Conservation (phyloP, 225 moss, liverwort and hornwort genomes). For the Rhytidiadelphus loreus region DNA sequence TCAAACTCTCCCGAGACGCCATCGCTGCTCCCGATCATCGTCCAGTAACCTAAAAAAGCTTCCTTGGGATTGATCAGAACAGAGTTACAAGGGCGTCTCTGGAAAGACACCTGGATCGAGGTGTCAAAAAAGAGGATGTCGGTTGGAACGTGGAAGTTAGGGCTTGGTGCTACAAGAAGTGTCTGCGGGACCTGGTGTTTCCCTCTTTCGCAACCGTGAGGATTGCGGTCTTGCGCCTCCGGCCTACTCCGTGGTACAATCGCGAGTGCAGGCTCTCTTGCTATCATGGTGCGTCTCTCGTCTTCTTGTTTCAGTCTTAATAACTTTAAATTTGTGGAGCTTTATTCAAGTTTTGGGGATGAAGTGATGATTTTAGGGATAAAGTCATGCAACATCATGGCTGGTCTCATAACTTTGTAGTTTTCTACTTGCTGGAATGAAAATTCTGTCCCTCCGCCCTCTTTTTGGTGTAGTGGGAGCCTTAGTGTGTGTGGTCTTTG, state of each 20-base stretch:
- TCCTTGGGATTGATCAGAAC: background rate
- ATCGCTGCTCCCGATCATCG: conserved; percentile 5
- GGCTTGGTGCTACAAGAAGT: conserved; percentile 1
- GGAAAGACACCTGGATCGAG: background rate
- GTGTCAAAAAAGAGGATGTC: background rate
- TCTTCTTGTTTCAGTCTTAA: background rate
- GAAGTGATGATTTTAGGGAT: background rate
- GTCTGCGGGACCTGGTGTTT: accelerated
- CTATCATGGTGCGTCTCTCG: conserved; percentile 1
- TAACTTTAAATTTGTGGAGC: background rate
- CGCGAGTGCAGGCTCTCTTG: background rate
- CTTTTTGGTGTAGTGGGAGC: too few relatives aligned
- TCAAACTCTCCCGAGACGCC: conserved; percentile 33
- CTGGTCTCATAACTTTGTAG: background rate
- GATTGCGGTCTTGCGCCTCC: background rate
- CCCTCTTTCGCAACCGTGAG: background rate
- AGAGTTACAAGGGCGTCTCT: background rate
- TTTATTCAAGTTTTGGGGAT: background rate
- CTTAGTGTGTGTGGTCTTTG: background rate
- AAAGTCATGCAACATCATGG: background rate
- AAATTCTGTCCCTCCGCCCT: background rate
- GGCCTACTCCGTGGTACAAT: background rate
- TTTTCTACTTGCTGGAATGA: background rate
- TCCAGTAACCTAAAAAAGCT: background rate
- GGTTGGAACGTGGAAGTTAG: conserved; percentile 2